phyloP scores from a whole-genome alignment of 2,329 filamentous ascomycete genomes.

The Colletotrichum sp. region DNA sequence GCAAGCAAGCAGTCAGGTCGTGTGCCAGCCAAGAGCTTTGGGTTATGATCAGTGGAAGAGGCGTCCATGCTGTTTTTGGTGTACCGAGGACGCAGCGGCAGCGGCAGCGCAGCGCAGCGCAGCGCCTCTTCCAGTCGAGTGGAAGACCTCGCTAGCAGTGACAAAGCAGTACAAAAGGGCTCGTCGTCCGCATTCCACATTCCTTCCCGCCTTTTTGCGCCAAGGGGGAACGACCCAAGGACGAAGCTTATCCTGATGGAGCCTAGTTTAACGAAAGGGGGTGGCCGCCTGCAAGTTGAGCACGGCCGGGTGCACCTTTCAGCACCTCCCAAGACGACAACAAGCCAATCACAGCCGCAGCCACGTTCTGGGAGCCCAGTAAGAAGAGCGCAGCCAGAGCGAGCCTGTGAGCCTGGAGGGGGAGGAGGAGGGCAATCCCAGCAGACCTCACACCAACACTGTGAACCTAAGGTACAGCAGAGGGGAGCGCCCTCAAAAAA shows the following conservation, averaged over 20 bases:
- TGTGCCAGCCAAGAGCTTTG: not conserved
- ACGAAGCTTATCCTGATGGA: not conserved
- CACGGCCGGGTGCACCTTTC: not conserved
- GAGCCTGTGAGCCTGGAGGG: not conserved
- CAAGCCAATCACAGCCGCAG: conserved; percentile 2
- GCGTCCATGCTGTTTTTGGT: not conserved
- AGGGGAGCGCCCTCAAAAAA: not conserved
- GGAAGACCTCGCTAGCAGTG: not conserved
- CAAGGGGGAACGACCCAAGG: not conserved
- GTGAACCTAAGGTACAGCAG: not conserved
- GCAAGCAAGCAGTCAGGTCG: not conserved
- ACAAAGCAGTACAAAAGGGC: not conserved
- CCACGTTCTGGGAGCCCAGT: not conserved
- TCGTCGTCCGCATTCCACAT: not conserved
- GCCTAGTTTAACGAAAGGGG: not conserved
- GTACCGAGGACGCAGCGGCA: not conserved
- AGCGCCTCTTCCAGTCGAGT: not conserved
- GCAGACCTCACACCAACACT: not conserved
- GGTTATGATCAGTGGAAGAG: not conserved
- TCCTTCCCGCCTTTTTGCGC: conserved; percentile 11
- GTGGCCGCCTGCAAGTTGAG: not conserved
- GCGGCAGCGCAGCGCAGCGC: not conserved
- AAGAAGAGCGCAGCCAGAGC: not conserved
- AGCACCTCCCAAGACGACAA: not conserved
- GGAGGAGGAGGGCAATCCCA: not conserved